A percentile compares a stretch with the other conserved stretches of the same genome.
These are phyloP conservation scores for Tilletia walkeri DNA, from an alignment of 1,284 basidiomycete species.

Conservation along the genomic window DNA sequence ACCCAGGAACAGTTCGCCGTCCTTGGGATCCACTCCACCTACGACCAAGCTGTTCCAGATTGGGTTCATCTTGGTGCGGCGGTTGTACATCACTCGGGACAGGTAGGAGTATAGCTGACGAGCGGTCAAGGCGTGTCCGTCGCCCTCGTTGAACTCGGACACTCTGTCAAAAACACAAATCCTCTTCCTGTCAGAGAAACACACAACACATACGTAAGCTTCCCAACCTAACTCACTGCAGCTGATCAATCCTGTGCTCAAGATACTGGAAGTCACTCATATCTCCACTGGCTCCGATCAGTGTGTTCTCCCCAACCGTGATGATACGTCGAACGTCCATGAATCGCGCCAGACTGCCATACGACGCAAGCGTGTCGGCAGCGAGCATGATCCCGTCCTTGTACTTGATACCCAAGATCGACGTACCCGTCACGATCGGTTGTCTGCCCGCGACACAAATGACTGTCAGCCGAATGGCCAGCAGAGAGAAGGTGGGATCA, in stretches of 20 bases:
- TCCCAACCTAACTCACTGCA: constrained; percentile 32
- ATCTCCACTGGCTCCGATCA: constrained; percentile 90
- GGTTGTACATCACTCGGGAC: constrained; percentile 82
- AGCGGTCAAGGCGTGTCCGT: constrained; percentile 82
- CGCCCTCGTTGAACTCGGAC: constrained; percentile 75
- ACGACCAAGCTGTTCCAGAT: constrained; percentile 94
- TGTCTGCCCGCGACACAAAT: constrained; percentile 60
- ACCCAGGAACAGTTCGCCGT: constrained; percentile 61
- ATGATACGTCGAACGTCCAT: constrained; percentile 88
- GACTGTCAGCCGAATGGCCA: background rate
- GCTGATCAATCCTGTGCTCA: constrained; percentile 63
- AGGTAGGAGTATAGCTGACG: constrained; percentile 91
- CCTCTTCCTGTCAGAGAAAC: background rate
- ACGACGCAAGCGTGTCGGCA: constrained; percentile 96
- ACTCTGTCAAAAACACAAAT: constrained; percentile 57
- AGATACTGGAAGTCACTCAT: constrained; percentile 98
- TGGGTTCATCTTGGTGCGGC: constrained; percentile 85
- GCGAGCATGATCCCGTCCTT: constrained; percentile 98
- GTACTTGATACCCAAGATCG: constrained; percentile 87
- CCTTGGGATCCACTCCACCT: constrained; percentile 60
- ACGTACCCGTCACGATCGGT: constrained; percentile 94
- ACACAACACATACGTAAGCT: background rate
- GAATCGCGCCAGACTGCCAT: constrained; percentile 95
- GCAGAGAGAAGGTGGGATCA: background rate
- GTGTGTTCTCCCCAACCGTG: constrained; percentile 74